Evolutionary conservation across 352 stramenopile genomes (phyloP).

Genomic region (Peronospora belbahrii): DNA sequence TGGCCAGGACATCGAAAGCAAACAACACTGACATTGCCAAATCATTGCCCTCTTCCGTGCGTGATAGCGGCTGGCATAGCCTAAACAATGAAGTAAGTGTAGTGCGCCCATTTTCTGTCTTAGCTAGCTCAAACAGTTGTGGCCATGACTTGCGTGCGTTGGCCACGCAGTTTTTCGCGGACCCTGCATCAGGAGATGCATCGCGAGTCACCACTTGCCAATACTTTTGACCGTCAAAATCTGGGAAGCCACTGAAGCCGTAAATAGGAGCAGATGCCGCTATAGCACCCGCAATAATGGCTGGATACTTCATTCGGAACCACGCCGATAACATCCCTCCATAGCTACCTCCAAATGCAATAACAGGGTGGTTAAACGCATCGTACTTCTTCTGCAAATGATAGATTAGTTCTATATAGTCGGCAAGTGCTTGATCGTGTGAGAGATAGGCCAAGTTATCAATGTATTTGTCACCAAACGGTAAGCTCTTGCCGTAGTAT

Average conservation of each 20-base stretch:
- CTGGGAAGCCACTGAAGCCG: conserved; percentile 65
- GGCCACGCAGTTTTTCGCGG: conserved; percentile 64
- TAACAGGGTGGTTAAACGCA: conserved; percentile 74
- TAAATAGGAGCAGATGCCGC: conserved; percentile 91
- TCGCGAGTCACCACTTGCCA: conserved; percentile 78
- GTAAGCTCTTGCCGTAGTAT: conserved; percentile 90
- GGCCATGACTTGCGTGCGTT: conserved; percentile 80
- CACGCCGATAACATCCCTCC: conserved; percentile 93
- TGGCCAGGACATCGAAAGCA: conserved; percentile 90
- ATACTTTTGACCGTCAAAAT: conserved; percentile 67
- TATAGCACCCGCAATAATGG: conserved; percentile 88
- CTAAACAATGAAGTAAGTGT: conserved; percentile 56
- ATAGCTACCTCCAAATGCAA: conserved; percentile 94
- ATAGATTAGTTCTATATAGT: conserved; percentile 88
- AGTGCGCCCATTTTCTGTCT: conserved; percentile 41
- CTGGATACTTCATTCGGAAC: conserved; percentile 94
- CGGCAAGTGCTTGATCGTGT: conserved; percentile 89
- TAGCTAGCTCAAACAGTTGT: conserved; percentile 64
- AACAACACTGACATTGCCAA: conserved; percentile 72
- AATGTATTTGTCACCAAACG: conserved; percentile 64
- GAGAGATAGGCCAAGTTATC: conserved; percentile 77
- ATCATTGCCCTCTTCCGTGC: conserved; percentile 36
- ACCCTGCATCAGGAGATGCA: conserved; percentile 58
- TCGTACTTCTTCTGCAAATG: conserved; percentile 70
- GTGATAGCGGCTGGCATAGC: conserved; percentile 53